Base-by-base conservation (phyloP, 768 basidiomycete species). In the Psilocybe cubensis region DNA sequence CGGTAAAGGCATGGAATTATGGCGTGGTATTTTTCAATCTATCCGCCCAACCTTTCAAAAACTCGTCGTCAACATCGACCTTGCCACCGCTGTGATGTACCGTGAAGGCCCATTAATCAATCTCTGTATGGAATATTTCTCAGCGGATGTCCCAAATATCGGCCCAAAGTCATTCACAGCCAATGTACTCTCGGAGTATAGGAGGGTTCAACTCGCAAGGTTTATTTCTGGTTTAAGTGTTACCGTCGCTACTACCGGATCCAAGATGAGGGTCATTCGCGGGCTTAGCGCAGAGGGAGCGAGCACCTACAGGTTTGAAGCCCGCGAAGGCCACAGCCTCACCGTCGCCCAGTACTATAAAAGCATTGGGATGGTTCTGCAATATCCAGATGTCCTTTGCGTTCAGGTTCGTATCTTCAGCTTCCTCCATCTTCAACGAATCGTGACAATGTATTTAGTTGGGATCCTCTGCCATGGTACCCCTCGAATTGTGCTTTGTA, bases 11-110 rank as follows among this genome's bases (percentile, higher is more conserved):
- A 76, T 93, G 3, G 79, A 84, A 12, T 77, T 91, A 0, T 90
- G 89, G 89, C 79, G 91, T 3, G 91, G 91, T 0, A 91, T 89
- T 54, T 92, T 93, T 71, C 91, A 92, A 66, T 89, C 87, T 0
- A 80, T 91, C 11, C 79, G 91, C 20, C 90, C 91, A 3, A 83
- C 82, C 0, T 78, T 85, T 17, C 84, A 84, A 0, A 74, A 74
- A 0, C 80, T 93, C 63, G 69, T 91, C 24, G 75, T 92, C 62
- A 93, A 92, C 56, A 79, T 93, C 60, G 91, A 93, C 59, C 89
- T 91, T 45, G 84, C 86, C 0, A 89, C 90, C 0, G 91, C 86
- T 0, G 81, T 85, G 24, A 89, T 93, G 87, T 92, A 87, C 67
- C 83, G 83, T 63, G 71, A 81, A 0, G 91, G 92, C 0, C 66